Percentiles rank a stretch among this genome's conserved stretches.
phyloP scores from a whole-genome alignment of 257 asterid species.

The Salvia miltiorrhiza region DNA sequence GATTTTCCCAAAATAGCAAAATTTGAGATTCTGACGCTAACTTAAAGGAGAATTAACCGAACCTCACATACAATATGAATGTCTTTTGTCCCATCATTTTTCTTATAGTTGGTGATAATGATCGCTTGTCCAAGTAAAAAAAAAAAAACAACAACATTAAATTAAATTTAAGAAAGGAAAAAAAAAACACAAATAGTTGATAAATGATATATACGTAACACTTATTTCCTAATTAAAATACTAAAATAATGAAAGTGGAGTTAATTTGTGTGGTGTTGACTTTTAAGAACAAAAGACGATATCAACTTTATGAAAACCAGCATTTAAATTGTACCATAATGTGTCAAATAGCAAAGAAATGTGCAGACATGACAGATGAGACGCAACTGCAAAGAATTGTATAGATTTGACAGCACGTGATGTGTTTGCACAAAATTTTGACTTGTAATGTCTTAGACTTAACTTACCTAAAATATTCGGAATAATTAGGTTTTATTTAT shows the following conservation, averaged over 20 bases:
- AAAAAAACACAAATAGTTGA: background rate
- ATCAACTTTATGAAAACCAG: slow-evolving; percentile 21
- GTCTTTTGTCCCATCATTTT: slow-evolving; percentile 7
- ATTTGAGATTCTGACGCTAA: background rate
- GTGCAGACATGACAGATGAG: slow-evolving; percentile 39
- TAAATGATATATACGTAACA: background rate
- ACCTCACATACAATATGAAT: slow-evolving; percentile 1
- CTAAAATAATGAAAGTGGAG: background rate
- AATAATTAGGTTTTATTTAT: background rate
- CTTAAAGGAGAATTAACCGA: slow-evolving; percentile 4
- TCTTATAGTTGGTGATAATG: slow-evolving; percentile 10
- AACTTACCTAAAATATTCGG: background rate
- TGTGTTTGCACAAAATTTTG: slow-evolving; percentile 20
- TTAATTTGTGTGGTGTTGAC: slow-evolving; percentile 20
- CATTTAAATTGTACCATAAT: slow-evolving; percentile 33
- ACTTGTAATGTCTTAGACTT: background rate
- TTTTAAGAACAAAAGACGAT: slow-evolving; percentile 24
- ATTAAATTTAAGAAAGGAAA: background rate
- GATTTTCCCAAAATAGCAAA: background rate
- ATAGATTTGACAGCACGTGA: slow-evolving; percentile 39
- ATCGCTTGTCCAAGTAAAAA: background rate
- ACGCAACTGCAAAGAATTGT: slow-evolving; percentile 36
- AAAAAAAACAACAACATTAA: background rate
- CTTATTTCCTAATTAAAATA: background rate
- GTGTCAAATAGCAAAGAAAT: slow-evolving; percentile 36